These are phyloP conservation scores for Annulohypoxylon maeteangense DNA, from an alignment of 495 filamentous ascomycete genomes.

Conservation along the genomic window DNA sequence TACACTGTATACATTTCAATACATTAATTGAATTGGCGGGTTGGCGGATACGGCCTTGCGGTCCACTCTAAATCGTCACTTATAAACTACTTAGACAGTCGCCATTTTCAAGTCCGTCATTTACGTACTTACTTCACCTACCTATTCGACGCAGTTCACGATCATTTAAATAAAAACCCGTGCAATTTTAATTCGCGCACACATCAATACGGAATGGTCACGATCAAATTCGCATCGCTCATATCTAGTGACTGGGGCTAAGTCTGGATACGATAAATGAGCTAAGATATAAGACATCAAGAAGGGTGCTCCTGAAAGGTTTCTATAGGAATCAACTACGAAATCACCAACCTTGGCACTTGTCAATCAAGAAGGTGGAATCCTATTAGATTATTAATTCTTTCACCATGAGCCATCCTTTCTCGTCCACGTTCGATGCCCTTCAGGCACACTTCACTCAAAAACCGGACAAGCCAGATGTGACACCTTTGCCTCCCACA, in stretches of 20 bases:
- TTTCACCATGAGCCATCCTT: slow-evolving; percentile 40
- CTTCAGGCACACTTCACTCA: slow-evolving; percentile 44
- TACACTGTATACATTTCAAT: too few species aligned
- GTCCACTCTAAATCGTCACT: too few species aligned
- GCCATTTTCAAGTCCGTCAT: neutral
- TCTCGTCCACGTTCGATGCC: slow-evolving; percentile 40
- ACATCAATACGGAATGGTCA: slow-evolving; percentile 20
- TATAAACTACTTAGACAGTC: slow-evolving; percentile 1
- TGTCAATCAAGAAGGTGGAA: neutral
- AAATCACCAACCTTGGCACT: neutral
- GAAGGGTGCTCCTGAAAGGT: neutral
- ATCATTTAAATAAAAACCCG: neutral
- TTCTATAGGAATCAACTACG: neutral
- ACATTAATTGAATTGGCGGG: too few species aligned
- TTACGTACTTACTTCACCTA: neutral
- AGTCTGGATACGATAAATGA: neutral
- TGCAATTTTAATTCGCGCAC: neutral
- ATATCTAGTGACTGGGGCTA: slow-evolving; percentile 33
- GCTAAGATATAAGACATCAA: neutral
- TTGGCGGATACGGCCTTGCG: too few species aligned
- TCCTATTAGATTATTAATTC: neutral
- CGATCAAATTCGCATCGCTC: neutral
- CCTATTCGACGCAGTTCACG: neutral
- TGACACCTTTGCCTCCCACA: neutral
- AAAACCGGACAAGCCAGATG: slow-evolving; percentile 13